Evolutionary conservation across 768 basidiomycete species (phyloP).

Genomic region (Boletus speciosus): DNA sequence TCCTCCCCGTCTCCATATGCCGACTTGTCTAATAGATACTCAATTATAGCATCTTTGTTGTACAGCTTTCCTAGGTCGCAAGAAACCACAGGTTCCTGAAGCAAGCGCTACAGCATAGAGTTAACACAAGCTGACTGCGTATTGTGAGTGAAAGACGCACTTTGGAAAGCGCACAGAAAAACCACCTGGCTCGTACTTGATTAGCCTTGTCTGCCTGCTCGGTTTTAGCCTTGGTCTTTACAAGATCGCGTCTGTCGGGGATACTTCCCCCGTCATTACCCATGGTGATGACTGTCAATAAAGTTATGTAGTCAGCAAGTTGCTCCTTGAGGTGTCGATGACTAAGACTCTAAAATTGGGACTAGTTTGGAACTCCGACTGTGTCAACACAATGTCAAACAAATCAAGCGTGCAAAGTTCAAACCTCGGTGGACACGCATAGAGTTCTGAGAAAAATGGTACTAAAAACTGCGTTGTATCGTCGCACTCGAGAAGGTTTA

Average conservation of each 20-base stretch:
- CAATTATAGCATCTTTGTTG: constrained; percentile 92
- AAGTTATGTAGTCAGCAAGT: neutral
- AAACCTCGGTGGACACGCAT: too few species aligned
- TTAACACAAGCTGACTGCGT: neutral
- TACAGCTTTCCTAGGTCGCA: constrained; percentile 93
- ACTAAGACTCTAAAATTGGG: constrained; percentile 1
- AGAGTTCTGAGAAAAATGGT: neutral
- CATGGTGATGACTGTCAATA: constrained; percentile 42
- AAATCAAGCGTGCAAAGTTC: neutral
- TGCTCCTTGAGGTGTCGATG: neutral
- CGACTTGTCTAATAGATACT: constrained; percentile 79
- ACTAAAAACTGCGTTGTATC: neutral
- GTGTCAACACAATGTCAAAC: neutral
- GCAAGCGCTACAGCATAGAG: constrained; percentile 53
- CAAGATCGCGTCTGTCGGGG: constrained; percentile 77
- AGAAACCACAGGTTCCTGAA: constrained; percentile 86
- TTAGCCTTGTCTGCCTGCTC: constrained; percentile 91
- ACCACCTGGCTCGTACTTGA: constrained; percentile 83
- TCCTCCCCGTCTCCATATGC: constrained; percentile 88
- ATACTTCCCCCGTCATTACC: constrained; percentile 90
- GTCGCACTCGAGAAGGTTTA: neutral
- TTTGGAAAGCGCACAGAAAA: constrained; percentile 94
- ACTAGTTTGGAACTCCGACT: constrained; percentile 3
- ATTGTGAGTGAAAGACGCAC: constrained; percentile 36
- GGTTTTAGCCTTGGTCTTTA: constrained; percentile 70